Base-by-base conservation (phyloP, 1,284 basidiomycete genomes). In the Pholiota adiposa region DNA sequence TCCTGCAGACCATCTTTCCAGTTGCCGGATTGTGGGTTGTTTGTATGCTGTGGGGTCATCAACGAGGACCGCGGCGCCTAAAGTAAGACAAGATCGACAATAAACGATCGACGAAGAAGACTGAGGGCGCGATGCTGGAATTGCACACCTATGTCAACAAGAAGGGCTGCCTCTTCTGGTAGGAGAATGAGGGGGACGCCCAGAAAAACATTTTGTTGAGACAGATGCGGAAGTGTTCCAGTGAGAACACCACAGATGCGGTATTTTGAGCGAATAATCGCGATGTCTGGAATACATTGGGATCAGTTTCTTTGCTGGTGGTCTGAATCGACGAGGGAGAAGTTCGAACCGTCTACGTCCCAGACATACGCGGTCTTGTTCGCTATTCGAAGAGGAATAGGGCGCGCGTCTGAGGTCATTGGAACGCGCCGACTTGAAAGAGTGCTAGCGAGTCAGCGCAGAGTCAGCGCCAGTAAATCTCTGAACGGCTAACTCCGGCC, bases 121-220 rank as follows among this genome's bases (percentile, higher is more conserved):
- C 21, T 18, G 31, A 23, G 46, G n/a, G 18, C 33, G 23, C 19
- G 19, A 23, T 7, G 27, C 69, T 74, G n/a, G n/a, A 43, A 18
- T 6, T 23, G 71, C 78, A 59, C 58, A 93, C 94, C 86, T 65
- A 91, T 88, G 61, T 91, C 83, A 3, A 98, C 84, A 2, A 99
- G 84, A 25, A 95, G 81, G 2, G 93, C 92, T 2, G 92, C 94
- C 73, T 99, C 97, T 72, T 99, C 97, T 0, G 93, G 92, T 74
- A 96, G 85, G 1, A 99, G 79, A 18, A 94, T 80, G 2, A 98
- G 78, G 1, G 97, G 97, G 16, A 95, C 76, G 12, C 97, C 97
- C 16, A 99, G 81, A 72, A 99, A 99, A 1, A 94, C 87, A 75
- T 99, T 99, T 76, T 99, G 97, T 71, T 98, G 97, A 3, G 94